Evolutionary conservation across 768 basidiomycete species (phyloP).

Genomic region (Boletus bicolor): DNA sequence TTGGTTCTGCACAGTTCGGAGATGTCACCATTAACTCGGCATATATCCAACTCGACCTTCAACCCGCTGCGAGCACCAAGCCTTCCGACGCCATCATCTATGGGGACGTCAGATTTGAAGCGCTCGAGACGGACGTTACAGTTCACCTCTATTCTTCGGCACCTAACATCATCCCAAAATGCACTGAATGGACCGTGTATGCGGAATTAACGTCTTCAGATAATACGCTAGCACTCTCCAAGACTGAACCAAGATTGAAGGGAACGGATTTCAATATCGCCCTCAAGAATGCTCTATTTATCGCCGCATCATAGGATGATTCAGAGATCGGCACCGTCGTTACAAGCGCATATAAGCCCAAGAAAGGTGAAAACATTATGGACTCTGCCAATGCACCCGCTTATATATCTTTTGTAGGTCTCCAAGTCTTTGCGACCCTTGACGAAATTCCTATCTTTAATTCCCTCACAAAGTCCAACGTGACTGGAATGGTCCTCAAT

Average conservation of each 20-base stretch:
- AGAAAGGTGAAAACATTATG: neutral
- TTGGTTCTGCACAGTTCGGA: neutral
- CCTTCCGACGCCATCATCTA: neutral
- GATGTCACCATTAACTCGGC: neutral
- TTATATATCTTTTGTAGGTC: neutral
- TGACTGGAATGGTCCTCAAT: constrained; percentile 2
- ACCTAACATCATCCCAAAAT: neutral
- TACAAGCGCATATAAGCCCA: neutral
- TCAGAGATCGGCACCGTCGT: neutral
- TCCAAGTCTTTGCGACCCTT: constrained; percentile 4
- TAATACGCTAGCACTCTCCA: constrained; percentile 3
- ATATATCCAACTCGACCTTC: constrained; percentile 5
- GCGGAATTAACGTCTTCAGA: neutral
- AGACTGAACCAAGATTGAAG: constrained; percentile 1
- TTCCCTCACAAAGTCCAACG: neutral
- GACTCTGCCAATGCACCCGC: neutral
- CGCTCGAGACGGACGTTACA: neutral
- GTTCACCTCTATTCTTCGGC: constrained; percentile 6
- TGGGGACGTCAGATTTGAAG: constrained; percentile 1
- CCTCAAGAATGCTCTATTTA: neutral
- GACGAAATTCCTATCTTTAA: constrained; percentile 2
- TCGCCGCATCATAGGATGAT: constrained; percentile 3
- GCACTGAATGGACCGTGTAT: constrained; percentile 3
- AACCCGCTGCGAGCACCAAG: neutral
- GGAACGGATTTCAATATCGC: constrained; percentile 1